Base-by-base conservation (phyloP, 2,329 filamentous ascomycete species). In the Purpureocillium lavendulum region DNA sequence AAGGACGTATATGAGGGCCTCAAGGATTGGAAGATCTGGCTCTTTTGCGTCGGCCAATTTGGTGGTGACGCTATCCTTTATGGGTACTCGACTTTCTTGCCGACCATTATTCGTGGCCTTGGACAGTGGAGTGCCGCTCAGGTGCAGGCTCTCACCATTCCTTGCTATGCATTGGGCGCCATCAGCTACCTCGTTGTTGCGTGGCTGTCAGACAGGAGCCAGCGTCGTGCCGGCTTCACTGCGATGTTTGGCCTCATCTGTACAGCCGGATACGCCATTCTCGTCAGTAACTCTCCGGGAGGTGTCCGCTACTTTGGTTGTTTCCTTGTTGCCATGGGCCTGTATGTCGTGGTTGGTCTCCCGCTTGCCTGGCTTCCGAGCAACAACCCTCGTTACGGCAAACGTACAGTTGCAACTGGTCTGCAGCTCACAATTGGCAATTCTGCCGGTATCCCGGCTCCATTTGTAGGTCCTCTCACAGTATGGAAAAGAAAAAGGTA, bases 71-170 rank as follows among this genome's bases (percentile, higher is more conserved):
- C 71, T 18, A 54, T 72, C 33, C 59, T 73, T 1, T 77, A 74
- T 48, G 73, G 72, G n/a, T 76, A 77, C 53, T 70, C 65, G 45
- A 77, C 71, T 9, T 78, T 78, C 50, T 56, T 77, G 4, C 75
- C 75, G 2, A 67, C 67, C 2, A 77, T 80, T 45, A 60, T 78
- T 35, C 59, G 64, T 32, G 62, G 60, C 26, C 67, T 76, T 53
- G 71, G 72, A 3, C 76, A 73, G 48, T 54, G 60, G 21, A 26
- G 21, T 30, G 63, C 61, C n/a, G 56, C 75, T 15, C 58, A 70
- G 46, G 66, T 68, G 10, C 71, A 78, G 40, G 67, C 71, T 29
- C 57, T 77, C 28, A 77, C 71, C 4, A 70, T 77, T 1, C 74
- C 74, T 0, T 70, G 77, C n/a, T 77, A 73, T 46, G 51, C 73